These are phyloP conservation scores for Candida mattraensis DNA, from an alignment of 805 yeast species.

Conservation along the genomic window DNA sequence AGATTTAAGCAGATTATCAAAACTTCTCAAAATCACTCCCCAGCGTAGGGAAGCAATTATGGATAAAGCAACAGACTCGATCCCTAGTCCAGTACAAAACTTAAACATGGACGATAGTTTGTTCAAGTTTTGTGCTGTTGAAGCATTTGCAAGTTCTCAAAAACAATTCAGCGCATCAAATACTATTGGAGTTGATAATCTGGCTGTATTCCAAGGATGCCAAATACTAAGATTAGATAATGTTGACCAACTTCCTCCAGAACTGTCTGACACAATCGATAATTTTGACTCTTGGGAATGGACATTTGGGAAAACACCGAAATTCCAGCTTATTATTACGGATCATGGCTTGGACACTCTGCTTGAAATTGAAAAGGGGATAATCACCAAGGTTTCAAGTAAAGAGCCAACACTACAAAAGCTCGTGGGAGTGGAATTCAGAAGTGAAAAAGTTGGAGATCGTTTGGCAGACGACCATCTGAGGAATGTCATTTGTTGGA, in stretches of 20 bases:
- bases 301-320: slow-evolving; percentile 77
- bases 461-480: slow-evolving; percentile 5
- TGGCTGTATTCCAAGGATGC: slow-evolving; percentile 12
- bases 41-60: slow-evolving; percentile 21
- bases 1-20: slow-evolving; percentile 55
- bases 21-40: slow-evolving; percentile 45
- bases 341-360: slow-evolving; percentile 31
- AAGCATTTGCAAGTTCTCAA: slow-evolving; percentile 38
- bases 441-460: slow-evolving; percentile 17
- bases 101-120: slow-evolving; percentile 44
- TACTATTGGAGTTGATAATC: slow-evolving; percentile 15
- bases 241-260: slow-evolving; percentile 31
- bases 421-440: slow-evolving; percentile 20
- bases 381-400: slow-evolving; percentile 14
- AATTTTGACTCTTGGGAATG: slow-evolving; percentile 64
- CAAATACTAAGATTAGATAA: slow-evolving; percentile 27
- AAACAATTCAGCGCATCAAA: slow-evolving; percentile 12
- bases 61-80: slow-evolving; percentile 60
- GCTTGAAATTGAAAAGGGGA: slow-evolving; percentile 55
- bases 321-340: slow-evolving; percentile 54
- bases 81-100: slow-evolving; percentile 77
- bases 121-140: slow-evolving; percentile 45
- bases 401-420: slow-evolving; percentile 15
- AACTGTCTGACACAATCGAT: slow-evolving; percentile 39
- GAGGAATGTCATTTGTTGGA: slow-evolving; percentile 25